Base-by-base conservation (phyloP, 768 basidiomycete genomes). In the Mycena epipterygia region DNA sequence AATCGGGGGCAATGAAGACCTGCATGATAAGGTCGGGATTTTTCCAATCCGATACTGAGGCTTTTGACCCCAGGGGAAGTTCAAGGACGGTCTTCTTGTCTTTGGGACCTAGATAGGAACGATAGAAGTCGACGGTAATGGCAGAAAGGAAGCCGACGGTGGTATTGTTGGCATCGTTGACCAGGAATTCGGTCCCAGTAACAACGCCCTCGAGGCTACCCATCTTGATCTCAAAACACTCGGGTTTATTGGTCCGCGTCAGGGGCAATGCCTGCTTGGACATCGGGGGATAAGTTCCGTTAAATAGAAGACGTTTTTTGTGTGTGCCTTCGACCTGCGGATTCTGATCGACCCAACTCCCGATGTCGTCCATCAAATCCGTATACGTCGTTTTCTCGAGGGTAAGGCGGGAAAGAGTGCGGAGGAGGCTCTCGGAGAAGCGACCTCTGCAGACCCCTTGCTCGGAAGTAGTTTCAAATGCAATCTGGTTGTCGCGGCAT, bases 171-270 rank as follows among this genome's bases (percentile, higher is more conserved):
- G 39, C 37, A 17, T 46, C 51, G n/a, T 37, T 29, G 17, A 57
- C 42, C 5, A 37, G 27, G 32, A 68, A 68, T 23, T 62, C 61
- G 19, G 67, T 68, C 21, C 60, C 67, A 11, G 16, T 6, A 3
- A 63, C 53, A 11, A 68, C 67, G 29, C 67, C 67, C 39, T 62
- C 51, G 41, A 68, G 25, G 53, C 51, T 68, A 4, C 67, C 67
- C 33, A 63, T 49, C 30, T 25, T 19, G n/a, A 68, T 51, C 25
- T 44, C 25, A 44, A 58, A 39, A 3, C 13, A 35, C 17, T 33
- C 53, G 12, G 29, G 11, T 23, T 21, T 27, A 27, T 23, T 23
- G 41, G 29, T 56, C 33, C 5, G 23, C 23, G 3, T 33, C 29
- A 64, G 14, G 2, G 35, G 60, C 44, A 62, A 5, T 2, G 60